Percentiles rank a stretch among this genome's conserved stretches.
These are phyloP conservation scores for Solanum clarkiae DNA, from an alignment of 257 asterid species.

Conservation along the genomic window DNA sequence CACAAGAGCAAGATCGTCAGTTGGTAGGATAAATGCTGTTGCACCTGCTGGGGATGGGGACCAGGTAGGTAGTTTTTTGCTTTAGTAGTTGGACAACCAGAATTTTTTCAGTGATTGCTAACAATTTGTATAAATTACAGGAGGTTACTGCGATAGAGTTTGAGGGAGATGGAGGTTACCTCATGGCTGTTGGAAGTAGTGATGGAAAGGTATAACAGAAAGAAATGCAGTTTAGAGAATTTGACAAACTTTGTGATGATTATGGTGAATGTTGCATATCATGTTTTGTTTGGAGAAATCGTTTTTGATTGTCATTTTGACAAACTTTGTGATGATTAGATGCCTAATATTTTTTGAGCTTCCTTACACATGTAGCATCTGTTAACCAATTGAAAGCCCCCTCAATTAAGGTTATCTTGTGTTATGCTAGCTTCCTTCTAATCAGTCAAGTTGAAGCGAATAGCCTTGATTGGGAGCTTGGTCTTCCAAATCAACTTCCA, in stretches of 20 bases:
- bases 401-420: neutral
- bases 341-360: neutral
- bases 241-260: neutral
- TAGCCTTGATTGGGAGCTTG: neutral
- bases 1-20: conserved; percentile 72
- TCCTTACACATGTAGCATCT: neutral
- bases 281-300: neutral
- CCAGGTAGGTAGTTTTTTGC: conserved; percentile 52
- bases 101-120: neutral
- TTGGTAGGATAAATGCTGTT: conserved; percentile 66
- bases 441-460: neutral
- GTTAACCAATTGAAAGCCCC: neutral
- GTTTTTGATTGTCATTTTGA: neutral
- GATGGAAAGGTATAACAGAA: conserved; percentile 64
- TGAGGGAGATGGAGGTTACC: conserved; percentile 66
- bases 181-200: conserved; percentile 90
- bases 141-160: conserved; percentile 91
- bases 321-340: no score
- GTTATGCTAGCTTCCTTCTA: neutral
- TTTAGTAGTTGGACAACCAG: neutral
- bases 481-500: neutral
- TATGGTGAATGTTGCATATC: neutral
- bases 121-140: conserved; percentile 16
- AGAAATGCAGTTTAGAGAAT: neutral
- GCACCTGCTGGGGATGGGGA: conserved; percentile 53